A percentile compares a stretch with the other conserved stretches of the same genome.
Evolutionary conservation across 2,329 filamentous ascomycete genomes (phyloP).

Genomic region (Plenodomus biglobosus): DNA sequence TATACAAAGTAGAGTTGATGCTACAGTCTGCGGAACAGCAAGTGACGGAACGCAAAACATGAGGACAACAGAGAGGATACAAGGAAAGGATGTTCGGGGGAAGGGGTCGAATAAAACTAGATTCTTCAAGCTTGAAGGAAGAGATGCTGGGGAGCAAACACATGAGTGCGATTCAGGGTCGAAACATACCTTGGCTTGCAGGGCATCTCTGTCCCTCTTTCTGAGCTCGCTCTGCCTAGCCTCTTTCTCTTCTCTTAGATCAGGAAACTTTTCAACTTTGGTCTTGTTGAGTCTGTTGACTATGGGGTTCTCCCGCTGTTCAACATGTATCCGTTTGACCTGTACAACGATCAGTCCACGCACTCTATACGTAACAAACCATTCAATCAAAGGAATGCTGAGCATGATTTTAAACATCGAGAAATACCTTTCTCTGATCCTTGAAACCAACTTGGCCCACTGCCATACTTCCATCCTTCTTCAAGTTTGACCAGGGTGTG

Average conservation of each 20-base stretch:
- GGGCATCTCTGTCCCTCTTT: constrained; percentile 66
- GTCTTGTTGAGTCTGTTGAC: constrained; percentile 99
- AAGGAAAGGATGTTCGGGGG: background rate
- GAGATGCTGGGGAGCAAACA: background rate
- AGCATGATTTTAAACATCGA: background rate
- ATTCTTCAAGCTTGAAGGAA: background rate
- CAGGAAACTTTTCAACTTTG: constrained; percentile 81
- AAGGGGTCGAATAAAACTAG: background rate
- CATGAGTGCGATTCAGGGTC: background rate
- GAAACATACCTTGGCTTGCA: constrained; percentile 60
- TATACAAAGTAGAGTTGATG: background rate
- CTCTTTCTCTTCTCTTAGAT: constrained; percentile 80
- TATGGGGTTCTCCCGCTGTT: constrained; percentile 80
- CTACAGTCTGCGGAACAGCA: background rate
- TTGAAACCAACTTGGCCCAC: constrained; percentile 94
- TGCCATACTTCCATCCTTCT: constrained; percentile 95
- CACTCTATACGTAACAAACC: background rate
- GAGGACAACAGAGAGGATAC: background rate
- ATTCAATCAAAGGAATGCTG: background rate
- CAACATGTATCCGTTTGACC: constrained; percentile 80
- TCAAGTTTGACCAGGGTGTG: constrained; percentile 94
- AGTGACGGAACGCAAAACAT: background rate
- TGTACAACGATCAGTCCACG: constrained; percentile 33
- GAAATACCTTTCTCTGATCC: constrained; percentile 67
- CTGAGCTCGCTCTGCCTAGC: constrained; percentile 71